Percentiles rank a stretch among this genome's conserved stretches.
Evolutionary conservation across 1,139 yeast genomes (phyloP).

Genomic region (Lodderomyces beijingensis): DNA sequence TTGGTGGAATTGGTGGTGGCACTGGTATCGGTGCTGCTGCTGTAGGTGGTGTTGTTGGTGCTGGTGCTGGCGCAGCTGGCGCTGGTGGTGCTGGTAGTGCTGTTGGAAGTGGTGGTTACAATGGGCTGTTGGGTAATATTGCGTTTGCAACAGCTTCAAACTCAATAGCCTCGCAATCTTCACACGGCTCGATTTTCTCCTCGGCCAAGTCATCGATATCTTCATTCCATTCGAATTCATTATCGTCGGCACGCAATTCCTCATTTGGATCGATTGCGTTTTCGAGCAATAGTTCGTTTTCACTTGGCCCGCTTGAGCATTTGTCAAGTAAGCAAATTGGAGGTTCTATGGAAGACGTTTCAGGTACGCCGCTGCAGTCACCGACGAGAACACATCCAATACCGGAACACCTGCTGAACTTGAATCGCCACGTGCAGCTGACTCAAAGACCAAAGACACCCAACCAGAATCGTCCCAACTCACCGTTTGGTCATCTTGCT

Average conservation of each 20-base stretch:
- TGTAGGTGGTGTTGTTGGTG: too few species aligned
- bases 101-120: not conserved
- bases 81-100: not conserved
- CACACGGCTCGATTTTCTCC: slow-evolving; percentile 28
- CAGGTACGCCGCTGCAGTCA: too few species aligned
- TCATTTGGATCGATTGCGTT: slow-evolving; percentile 17
- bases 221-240: too few species aligned
- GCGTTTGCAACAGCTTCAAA: too few species aligned
- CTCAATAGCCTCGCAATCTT: slow-evolving; percentile 29
- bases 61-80: slow-evolving; percentile 3
- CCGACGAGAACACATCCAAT: too few species aligned
- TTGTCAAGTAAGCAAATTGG: too few species aligned
- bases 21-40: too few species aligned
- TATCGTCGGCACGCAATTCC: slow-evolving; percentile 20
- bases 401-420: too few species aligned
- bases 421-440: too few species aligned
- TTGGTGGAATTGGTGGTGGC: slow-evolving; percentile 1
- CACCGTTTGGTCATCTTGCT: slow-evolving; percentile 16
- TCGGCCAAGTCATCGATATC: slow-evolving; percentile 15
- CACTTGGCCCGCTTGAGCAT: slow-evolving; percentile 25
- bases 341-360: too few species aligned
- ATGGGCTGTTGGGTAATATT: too few species aligned
- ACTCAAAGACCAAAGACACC: slow-evolving; percentile 9
- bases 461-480: slow-evolving; percentile 9
- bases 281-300: slow-evolving; percentile 17